Evolutionary conservation across 768 basidiomycete genomes (phyloP).

Genomic region (Kondoa subrosea): DNA sequence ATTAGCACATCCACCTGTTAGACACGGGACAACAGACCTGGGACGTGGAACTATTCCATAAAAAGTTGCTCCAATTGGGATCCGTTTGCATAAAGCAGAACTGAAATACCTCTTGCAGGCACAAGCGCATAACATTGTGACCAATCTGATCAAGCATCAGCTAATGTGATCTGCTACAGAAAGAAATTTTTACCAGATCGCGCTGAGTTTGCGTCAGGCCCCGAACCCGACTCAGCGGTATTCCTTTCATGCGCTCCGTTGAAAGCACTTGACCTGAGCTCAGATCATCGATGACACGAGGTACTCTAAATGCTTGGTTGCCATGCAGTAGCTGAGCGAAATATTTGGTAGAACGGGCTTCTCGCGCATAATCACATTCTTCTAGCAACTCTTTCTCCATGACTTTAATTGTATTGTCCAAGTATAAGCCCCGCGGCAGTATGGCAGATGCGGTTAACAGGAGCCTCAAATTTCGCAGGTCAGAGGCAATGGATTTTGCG

Average conservation of each 20-base stretch:
- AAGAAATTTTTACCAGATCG: conserved; percentile 45
- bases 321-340: conserved; percentile 39
- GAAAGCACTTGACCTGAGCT: conserved; percentile 70
- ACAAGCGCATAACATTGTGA: conserved; percentile 59
- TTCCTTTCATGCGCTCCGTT: conserved; percentile 68
- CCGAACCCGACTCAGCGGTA: conserved; percentile 56
- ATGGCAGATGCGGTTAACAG: conserved; percentile 62
- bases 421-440: conserved; percentile 71
- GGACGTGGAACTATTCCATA: conserved; percentile 55
- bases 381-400: conserved; percentile 78
- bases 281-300: conserved; percentile 61
- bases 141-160: conserved; percentile 50
- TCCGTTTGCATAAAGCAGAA: conserved; percentile 95
- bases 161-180: not conserved
- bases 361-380: conserved; percentile 77
- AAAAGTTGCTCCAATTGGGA: conserved; percentile 95
- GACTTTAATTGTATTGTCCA: conserved; percentile 73
- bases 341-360: conserved; percentile 50
- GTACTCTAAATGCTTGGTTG: conserved; percentile 60
- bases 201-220: conserved; percentile 41
- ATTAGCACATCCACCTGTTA: too few relatives aligned
- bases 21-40: conserved; percentile 45
- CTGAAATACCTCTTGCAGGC: conserved; percentile 72
- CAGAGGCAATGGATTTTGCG: conserved; percentile 64
- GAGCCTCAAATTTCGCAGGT: conserved; percentile 67